A percentile compares a stretch with the other conserved stretches of the same genome.
These are phyloP conservation scores for Zea luxurians DNA, from an alignment of 176 grass and related monocot species.

Conservation along the genomic window DNA sequence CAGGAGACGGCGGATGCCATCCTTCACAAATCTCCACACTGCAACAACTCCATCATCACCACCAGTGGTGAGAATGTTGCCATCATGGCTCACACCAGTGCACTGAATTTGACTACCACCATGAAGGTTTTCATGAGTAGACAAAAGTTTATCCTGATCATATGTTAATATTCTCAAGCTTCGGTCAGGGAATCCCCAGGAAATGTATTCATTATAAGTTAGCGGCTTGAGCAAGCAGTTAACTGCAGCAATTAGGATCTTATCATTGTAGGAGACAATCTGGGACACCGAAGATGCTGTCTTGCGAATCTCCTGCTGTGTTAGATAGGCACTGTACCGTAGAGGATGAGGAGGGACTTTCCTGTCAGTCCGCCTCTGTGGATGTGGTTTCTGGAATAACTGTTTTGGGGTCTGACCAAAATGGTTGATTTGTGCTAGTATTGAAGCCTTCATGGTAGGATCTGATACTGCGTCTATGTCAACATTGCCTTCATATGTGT, in stretches of 20 bases:
- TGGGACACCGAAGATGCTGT: slow-evolving; percentile 74
- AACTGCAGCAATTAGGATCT: slow-evolving; percentile 59
- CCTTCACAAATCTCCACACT: slow-evolving; percentile 93
- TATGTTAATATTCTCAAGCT: slow-evolving; percentile 93
- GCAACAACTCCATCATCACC: slow-evolving; percentile 86
- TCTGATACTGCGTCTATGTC: slow-evolving; percentile 96
- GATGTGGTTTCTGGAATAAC: slow-evolving; percentile 86
- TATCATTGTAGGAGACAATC: slow-evolving; percentile 93
- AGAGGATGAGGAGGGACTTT: slow-evolving; percentile 88
- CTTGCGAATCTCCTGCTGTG: slow-evolving; percentile 83
- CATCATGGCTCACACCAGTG: slow-evolving; percentile 91
- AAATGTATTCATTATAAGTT: slow-evolving; percentile 80
- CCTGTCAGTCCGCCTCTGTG: slow-evolving; percentile 78
- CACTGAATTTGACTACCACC: slow-evolving; percentile 91
- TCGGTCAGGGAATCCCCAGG: slow-evolving; percentile 95
- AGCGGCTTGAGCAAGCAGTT: slow-evolving; percentile 89
- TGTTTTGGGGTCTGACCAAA: slow-evolving; percentile 99
- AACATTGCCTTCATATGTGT: slow-evolving; percentile 98
- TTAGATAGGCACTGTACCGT: slow-evolving; percentile 64
- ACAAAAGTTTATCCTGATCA: slow-evolving; percentile 90
- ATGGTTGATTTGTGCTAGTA: slow-evolving; percentile 99
- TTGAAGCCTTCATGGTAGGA: slow-evolving; percentile 99
- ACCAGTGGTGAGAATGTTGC: slow-evolving; percentile 82
- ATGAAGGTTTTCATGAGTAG: slow-evolving; percentile 97
- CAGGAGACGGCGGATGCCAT: slow-evolving; percentile 64